Evolutionary conservation across 2,329 filamentous ascomycete species (phyloP), one percentile per base, ranked within the genome.

Genomic region (Sporothrix brunneoviolacea): DNA sequence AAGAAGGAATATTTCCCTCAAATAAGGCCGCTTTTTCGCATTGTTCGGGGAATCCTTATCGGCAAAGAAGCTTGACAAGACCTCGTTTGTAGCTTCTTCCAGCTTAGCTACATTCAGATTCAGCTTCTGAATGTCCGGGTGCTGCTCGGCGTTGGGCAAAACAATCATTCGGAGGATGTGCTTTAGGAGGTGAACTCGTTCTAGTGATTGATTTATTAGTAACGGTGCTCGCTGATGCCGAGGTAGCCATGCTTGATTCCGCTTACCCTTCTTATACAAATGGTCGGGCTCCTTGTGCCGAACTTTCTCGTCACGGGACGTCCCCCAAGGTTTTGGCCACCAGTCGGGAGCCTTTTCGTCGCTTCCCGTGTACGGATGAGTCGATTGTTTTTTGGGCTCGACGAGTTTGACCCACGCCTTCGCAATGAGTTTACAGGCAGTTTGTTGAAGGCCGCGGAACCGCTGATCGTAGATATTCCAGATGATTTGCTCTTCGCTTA

Each of bases 391-490:
- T 66, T 86, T 88, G 0, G 86, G 86, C 58, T 86, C 84, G 2
- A 89, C 79, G 2, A 80, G 74, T 61, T 88, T 88, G 53, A 90
- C 82, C 79, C 85, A 89, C 10, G 79, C 82, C 63, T 89, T 90
- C 30, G 81, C 81, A 47, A 89, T 82, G 22, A 82, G 69, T 64
- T 89, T 89, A 67, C 83, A 84, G 7, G 82, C 78, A 2, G 80
- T 76, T 59, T 90, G 86, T 59, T 89, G 84, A 57, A 84, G 77
- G 52, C 77, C 76, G 55, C 77, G 79, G 61, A 88, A 81, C 1
- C 80, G 70, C 36, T 75, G 71, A 42, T 77, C 71, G 56, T 86
- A 84, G 55, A 83, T 83, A 8, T 70, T 70, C 67, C 75, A 76
- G 2, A 86, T 70, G 2, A 74, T 74, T 3, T 73, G 64, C 2